Evolutionary conservation across 768 basidiomycete genomes (phyloP), one percentile per base, ranked within the genome.

Genomic region (Strobilomyces confusus): DNA sequence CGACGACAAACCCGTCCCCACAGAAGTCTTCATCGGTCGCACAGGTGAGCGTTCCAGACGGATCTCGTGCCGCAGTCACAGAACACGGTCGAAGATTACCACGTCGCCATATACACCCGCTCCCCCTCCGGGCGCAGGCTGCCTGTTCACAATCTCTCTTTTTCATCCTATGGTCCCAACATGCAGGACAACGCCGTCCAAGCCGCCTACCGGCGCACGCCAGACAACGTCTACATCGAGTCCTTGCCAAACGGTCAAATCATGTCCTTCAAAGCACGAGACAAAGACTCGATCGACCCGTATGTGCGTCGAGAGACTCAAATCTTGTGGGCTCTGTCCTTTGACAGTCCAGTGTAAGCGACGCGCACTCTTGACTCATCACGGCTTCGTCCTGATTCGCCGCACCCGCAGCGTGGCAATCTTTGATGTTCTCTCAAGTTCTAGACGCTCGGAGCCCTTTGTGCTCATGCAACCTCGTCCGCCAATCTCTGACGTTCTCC

Each of bases 151-250:
- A 89, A 89, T 49, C 79, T 98, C 15, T 84, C 86, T 0, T 97
- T 94, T 70, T 95, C 95, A 0, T 82, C 86, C 0, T 98, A 98
- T 68, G 92, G 93, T 0, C 93, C 95, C 6, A 95, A 95, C 67
- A 92, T 88, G 64, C 84, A 87, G 69, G 91, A 95, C 66, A 82
- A 80, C 58, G 72, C 79, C 9, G 63, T 85, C 13, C 94, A 95
- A 64, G 72, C 81, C 5, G 67, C 80, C 11, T 98, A 95, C 73
- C 78, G 77, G 8, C 83, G 79, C 34, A 87, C 90, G 2, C 82
- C 84, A 36, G 93, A 97, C 67, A 80, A 86, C 55, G 72, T 77
- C 25, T 95, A 95, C 69, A 80, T 93, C 41, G 91, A 94, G 61
- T 80, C 87, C 25, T 75, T 89, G 3, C 84, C 90, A 9, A 86